A percentile compares a stretch with the other conserved stretches of the same genome.
Evolutionary conservation across 2,329 filamentous ascomycete genomes (phyloP).

Genomic region (Fusarium sp.): DNA sequence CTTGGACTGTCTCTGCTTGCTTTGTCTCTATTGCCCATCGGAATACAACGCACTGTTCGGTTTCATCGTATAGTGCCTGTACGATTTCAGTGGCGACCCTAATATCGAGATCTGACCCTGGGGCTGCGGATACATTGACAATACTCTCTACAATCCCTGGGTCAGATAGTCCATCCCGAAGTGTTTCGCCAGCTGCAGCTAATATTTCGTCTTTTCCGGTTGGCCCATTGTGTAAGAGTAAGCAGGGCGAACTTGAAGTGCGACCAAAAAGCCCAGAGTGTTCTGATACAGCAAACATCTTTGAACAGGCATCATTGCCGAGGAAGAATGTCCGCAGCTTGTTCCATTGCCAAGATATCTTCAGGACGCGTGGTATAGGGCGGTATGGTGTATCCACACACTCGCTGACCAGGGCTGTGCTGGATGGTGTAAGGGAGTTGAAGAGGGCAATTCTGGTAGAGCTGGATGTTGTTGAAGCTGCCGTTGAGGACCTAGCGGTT

Average conservation of each 20-base stretch:
- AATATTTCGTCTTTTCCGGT: conserved; percentile 29
- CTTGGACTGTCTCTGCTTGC: conserved; percentile 10
- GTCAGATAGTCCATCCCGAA: conserved; percentile 21
- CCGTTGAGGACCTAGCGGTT: conserved; percentile 28
- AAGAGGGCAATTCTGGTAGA: conserved; percentile 30
- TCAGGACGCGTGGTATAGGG: conserved; percentile 18
- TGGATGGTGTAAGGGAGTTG: conserved; percentile 30
- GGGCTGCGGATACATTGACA: conserved; percentile 27
- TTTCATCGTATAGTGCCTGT: conserved; percentile 24
- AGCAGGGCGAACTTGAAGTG: conserved; percentile 21
- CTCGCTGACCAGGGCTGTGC: conserved; percentile 34
- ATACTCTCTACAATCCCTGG: conserved; percentile 27
- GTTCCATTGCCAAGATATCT: conserved; percentile 38
- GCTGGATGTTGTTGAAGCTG: conserved; percentile 26
- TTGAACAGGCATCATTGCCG: conserved; percentile 24
- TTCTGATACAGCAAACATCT: conserved; percentile 35
- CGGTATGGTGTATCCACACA: conserved; percentile 27
- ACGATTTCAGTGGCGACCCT: conserved; percentile 31
- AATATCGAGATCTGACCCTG: conserved; percentile 15
- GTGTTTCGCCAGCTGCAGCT: conserved; percentile 28
- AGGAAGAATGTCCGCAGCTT: conserved; percentile 33
- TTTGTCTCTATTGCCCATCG: conserved; percentile 33
- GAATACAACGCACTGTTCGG: conserved; percentile 25
- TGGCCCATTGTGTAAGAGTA: conserved; percentile 30
- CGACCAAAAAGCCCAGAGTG: conserved; percentile 30